Evolutionary conservation across 2,329 filamentous ascomycete species (phyloP), one percentile per base, ranked within the genome.

Genomic region (Sporothrix inflata): DNA sequence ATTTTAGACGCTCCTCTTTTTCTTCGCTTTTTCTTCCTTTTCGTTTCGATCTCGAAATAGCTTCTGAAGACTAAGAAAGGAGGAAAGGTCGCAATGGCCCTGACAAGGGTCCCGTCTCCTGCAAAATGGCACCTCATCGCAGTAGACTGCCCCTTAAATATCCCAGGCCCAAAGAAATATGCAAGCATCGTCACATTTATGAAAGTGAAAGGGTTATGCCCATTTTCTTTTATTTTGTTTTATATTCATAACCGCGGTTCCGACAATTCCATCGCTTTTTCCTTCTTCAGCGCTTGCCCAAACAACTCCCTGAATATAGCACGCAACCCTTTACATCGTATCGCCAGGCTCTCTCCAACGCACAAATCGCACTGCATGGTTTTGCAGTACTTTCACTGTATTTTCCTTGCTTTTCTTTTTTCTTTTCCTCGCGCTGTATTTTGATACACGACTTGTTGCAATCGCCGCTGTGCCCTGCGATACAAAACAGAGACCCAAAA

Each of bases 391-490:
- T 24, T n/a, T 24, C 3, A 24, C 11, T 14, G 9, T 8, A 24
- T 14, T 24, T 11, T 45, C 38, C 27, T n/a, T 27, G 60, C 42
- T 45, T 3, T 19, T 45, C 8, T 21, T 53, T 4, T 19, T 38
- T 40, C 40, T 45, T 45, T 12, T 49, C 47, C 47, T 16, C 42
- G 21, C 60, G 21, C 60, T 45, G 60, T 45, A 19, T 27, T 45
- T 45, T 27, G 65, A 68, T 38, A 66, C 63, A 66, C 63, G 34
- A 6, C 7, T n/a, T 66, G 63, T 49, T 66, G 63, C 63, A 66
- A 34, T 47, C 42, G 63, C n/a, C 42, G 21, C 24, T 6, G 16
- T 47, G 24, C 16, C 63, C 24, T 66, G 63, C 34, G n/a, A 21
- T 65, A 27, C 60, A 65, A 65, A 63, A 65, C 63, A 49, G 14